These are phyloP conservation scores for Inga oerstediana DNA, from an alignment of 306 rosid genomes.

Conservation along the genomic window DNA sequence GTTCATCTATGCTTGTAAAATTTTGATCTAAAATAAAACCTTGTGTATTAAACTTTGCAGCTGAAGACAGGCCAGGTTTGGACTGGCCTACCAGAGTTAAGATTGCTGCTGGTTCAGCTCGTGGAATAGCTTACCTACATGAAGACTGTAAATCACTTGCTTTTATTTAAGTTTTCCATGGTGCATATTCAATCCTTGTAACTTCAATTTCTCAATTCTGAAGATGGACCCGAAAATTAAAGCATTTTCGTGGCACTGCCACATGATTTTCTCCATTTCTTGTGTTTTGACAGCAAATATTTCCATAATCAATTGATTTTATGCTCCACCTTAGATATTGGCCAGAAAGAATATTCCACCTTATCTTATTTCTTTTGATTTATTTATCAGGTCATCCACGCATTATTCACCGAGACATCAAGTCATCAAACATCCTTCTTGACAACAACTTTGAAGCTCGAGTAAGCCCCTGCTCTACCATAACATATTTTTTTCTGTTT, in stretches of 20 bases:
- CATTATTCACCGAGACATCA: constrained; percentile 96
- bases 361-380: constrained; percentile 29
- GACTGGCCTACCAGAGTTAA: constrained; percentile 86
- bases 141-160: constrained; percentile 83
- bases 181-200: background rate
- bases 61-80: constrained; percentile 55
- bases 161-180: constrained; percentile 4
- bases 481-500: constrained; percentile 19
- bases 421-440: constrained; percentile 96
- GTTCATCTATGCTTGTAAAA: constrained; percentile 13
- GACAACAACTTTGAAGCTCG: constrained; percentile 86
- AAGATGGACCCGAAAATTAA: background rate
- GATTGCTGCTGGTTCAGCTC: constrained; percentile 96
- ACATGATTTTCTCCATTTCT: constrained; percentile 4
- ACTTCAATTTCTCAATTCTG: background rate
- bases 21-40: constrained; percentile 19
- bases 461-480: constrained; percentile 48
- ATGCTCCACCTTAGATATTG: background rate
- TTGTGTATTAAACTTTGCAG: constrained; percentile 42
- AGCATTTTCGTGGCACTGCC: constrained; percentile 2
- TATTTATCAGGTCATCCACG: constrained; percentile 94
- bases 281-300: background rate
- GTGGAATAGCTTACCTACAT: constrained; percentile 94
- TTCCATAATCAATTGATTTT: background rate
- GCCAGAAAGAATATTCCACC: background rate